A percentile compares a stretch with the other conserved stretches of the same genome.
Conservation (phyloP, 345 rosid species). For the Xanthoceras sorbifolium region DNA sequence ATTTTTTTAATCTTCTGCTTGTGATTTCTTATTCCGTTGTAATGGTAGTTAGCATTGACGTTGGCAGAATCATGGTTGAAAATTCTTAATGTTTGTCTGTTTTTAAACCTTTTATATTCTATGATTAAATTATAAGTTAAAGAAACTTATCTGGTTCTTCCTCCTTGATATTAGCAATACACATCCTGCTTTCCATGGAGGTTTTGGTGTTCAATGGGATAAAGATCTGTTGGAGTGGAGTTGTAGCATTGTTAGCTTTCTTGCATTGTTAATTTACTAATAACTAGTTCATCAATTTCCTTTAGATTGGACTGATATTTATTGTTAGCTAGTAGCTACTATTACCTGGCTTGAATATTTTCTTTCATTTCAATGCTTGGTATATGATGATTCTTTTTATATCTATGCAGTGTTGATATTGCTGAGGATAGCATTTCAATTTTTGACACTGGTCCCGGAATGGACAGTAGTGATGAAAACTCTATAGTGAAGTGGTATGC, state of each 20-base stretch:
- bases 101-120: background rate
- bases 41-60: background rate
- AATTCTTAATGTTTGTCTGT: background rate
- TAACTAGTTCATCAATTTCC: background rate
- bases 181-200: background rate
- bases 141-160: background rate
- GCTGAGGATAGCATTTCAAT: slow-evolving; percentile 47
- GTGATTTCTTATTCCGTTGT: background rate
- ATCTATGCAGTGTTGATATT: slow-evolving; percentile 55
- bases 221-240: background rate
- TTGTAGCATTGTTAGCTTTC: background rate
- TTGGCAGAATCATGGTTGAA: background rate
- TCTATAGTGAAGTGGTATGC: slow-evolving; percentile 65
- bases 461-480: slow-evolving; percentile 64
- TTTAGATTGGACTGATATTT: background rate
- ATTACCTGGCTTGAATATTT: background rate
- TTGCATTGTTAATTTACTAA: background rate
- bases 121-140: background rate
- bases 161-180: background rate
- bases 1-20: background rate
- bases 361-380: background rate
- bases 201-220: background rate
- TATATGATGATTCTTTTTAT: background rate
- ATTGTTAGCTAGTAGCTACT: background rate
- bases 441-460: slow-evolving; percentile 81